phyloP scores from a whole-genome alignment of 2,329 filamentous ascomycete species.

The Fusarium oligoseptatum region DNA sequence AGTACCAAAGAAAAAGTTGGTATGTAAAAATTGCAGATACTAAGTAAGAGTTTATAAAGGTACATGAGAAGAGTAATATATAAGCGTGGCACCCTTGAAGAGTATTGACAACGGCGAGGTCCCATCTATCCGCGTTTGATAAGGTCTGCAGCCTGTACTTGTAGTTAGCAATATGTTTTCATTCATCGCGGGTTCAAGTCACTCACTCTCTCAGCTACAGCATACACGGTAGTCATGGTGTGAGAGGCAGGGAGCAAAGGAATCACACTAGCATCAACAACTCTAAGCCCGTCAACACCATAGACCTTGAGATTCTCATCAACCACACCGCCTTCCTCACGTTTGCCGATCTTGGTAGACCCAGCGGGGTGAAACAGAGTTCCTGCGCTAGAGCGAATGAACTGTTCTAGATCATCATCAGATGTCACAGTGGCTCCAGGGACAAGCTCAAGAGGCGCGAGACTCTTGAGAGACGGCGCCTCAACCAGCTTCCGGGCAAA shows the following conservation, averaged over 20 bases:
- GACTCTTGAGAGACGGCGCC: neutral
- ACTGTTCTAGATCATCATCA: neutral
- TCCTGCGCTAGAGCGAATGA: neutral
- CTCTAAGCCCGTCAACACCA: neutral
- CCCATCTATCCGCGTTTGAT: neutral
- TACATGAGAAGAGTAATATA: neutral
- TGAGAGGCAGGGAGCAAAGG: neutral
- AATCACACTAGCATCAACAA: neutral
- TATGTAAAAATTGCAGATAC: neutral
- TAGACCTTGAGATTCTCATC: neutral
- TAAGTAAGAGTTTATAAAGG: neutral
- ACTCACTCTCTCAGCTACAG: neutral
- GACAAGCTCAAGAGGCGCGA: neutral
- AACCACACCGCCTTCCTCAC: neutral
- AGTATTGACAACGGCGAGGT: neutral
- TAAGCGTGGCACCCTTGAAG: neutral
- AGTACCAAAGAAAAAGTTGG: neutral
- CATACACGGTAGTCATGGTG: neutral
- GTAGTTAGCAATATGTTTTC: neutral
- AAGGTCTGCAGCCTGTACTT: neutral
- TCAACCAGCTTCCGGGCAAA: neutral
- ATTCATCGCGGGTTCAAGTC: neutral
- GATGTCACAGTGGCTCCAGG: neutral
- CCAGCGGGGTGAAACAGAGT: neutral
- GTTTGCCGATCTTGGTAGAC: neutral